phyloP scores from a whole-genome alignment of 2,329 filamentous ascomycete species.

The Colletotrichum salicis region DNA sequence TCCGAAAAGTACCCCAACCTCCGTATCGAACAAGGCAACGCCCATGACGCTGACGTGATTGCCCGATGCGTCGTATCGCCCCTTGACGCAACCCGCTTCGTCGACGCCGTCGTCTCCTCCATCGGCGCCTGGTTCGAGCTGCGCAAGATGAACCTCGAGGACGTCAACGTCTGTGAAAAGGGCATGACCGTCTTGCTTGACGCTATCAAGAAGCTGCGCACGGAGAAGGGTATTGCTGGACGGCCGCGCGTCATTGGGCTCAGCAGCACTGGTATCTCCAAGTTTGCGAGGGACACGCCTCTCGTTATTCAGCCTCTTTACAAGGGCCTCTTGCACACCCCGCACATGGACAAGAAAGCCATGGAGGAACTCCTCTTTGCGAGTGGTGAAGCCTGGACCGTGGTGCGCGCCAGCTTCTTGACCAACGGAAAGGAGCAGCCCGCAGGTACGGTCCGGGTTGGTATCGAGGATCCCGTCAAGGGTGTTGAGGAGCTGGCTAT shows the following conservation, averaged over 20 bases:
- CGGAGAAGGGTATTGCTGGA: constrained; percentile 35
- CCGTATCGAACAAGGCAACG: constrained; percentile 58
- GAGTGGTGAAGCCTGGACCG: constrained; percentile 43
- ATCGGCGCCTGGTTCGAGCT: constrained; percentile 54
- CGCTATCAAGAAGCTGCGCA: constrained; percentile 47
- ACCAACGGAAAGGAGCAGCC: constrained; percentile 40
- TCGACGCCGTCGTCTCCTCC: constrained; percentile 59
- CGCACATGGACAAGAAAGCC: constrained; percentile 56
- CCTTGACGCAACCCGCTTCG: constrained; percentile 44
- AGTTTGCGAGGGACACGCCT: constrained; percentile 52
- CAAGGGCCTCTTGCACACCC: constrained; percentile 46
- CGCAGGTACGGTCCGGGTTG: constrained; percentile 41
- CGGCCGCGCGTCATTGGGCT: constrained; percentile 51
- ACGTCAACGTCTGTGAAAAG: constrained; percentile 59
- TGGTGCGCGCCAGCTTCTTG: constrained; percentile 47
- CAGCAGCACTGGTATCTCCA: constrained; percentile 56
- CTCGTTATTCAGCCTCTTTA: constrained; percentile 53
- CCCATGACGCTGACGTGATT: constrained; percentile 53
- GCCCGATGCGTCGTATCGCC: constrained; percentile 47
- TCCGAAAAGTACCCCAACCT: constrained; percentile 49
- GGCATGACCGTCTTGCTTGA: constrained; percentile 55
- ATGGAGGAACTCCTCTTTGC: constrained; percentile 53
- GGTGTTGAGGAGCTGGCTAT: constrained; percentile 49
- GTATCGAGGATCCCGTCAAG: constrained; percentile 46
- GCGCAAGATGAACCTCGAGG: constrained; percentile 50